Evolutionary conservation across 257 asterid genomes (phyloP).

Genomic region (Capsicum chinense): DNA sequence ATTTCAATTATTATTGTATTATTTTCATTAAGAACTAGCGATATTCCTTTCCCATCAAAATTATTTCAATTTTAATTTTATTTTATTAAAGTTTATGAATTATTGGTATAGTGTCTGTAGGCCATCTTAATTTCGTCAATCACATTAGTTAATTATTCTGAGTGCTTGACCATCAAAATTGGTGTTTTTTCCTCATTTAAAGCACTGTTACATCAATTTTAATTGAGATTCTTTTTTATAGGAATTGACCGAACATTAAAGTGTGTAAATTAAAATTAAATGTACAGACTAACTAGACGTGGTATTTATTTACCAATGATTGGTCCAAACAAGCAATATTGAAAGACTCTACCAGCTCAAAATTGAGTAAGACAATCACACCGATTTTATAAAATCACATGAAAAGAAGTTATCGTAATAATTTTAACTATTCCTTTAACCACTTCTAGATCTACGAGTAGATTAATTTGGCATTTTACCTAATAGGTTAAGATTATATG

Average conservation of each 20-base stretch:
- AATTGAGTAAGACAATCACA: too few relatives aligned
- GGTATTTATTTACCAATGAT: neutral
- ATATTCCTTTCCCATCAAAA: neutral
- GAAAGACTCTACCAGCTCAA: too few relatives aligned
- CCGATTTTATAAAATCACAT: neutral
- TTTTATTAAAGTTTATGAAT: neutral
- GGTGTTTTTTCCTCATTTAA: neutral
- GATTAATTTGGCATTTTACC: neutral
- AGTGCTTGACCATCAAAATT: constrained; percentile 20
- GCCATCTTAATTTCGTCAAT: neutral
- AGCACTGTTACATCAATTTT: neutral
- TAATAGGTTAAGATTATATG: neutral
- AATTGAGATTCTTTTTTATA: neutral
- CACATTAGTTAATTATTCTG: neutral
- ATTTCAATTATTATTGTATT: neutral
- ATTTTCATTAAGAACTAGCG: neutral
- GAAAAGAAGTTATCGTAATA: too few relatives aligned
- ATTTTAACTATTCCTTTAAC: too few relatives aligned
- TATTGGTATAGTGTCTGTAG: constrained; percentile 18
- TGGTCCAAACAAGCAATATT: neutral
- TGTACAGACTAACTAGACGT: neutral
- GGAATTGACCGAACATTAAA: neutral
- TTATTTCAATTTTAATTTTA: neutral
- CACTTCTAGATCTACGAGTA: neutral
- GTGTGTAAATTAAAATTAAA: neutral